These are phyloP conservation scores for Wickerhamomyces pijperi DNA, from an alignment of 805 yeast species.

Conservation along the genomic window DNA sequence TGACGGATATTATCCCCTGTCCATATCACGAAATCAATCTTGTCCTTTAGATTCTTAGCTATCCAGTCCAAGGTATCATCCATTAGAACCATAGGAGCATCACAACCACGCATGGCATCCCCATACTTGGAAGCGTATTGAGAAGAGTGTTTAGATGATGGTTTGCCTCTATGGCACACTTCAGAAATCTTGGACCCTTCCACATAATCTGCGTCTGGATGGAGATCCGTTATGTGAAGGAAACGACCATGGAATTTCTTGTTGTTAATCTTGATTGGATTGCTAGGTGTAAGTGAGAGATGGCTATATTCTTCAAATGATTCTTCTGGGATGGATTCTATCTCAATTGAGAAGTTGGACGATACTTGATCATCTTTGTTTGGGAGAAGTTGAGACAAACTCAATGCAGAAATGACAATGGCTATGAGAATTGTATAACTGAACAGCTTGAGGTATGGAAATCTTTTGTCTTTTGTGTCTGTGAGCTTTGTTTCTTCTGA, in stretches of 20 bases:
- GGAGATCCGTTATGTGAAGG: conserved; percentile 78
- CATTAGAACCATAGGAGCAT: conserved; percentile 54
- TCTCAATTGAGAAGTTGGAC: too few relatives aligned
- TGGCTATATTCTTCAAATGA: too few relatives aligned
- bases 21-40: conserved; percentile 81
- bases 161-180: conserved; percentile 46
- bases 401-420: too few relatives aligned
- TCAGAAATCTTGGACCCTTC: conserved; percentile 36
- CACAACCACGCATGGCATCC: conserved; percentile 69
- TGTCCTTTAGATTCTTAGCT: conserved; percentile 48
- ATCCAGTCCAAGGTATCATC: conserved; percentile 61
- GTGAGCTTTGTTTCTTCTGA: too few relatives aligned
- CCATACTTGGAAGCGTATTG: conserved; percentile 59
- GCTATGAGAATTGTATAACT: too few relatives aligned
- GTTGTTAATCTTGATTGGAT: conserved; percentile 20
- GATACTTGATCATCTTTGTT: too few relatives aligned
- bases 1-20: conserved; percentile 85
- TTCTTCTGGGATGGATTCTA: too few relatives aligned
- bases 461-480: too few relatives aligned
- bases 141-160: conserved; percentile 2
- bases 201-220: conserved; percentile 64
- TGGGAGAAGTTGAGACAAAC: too few relatives aligned
- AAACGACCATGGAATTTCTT: conserved; percentile 51
- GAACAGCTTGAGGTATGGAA: too few relatives aligned
- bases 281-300: conserved; percentile 30